These are phyloP conservation scores for Coemansia reversa DNA, from an alignment of 192 early-diverging fungal genomes.

Conservation along the genomic window DNA sequence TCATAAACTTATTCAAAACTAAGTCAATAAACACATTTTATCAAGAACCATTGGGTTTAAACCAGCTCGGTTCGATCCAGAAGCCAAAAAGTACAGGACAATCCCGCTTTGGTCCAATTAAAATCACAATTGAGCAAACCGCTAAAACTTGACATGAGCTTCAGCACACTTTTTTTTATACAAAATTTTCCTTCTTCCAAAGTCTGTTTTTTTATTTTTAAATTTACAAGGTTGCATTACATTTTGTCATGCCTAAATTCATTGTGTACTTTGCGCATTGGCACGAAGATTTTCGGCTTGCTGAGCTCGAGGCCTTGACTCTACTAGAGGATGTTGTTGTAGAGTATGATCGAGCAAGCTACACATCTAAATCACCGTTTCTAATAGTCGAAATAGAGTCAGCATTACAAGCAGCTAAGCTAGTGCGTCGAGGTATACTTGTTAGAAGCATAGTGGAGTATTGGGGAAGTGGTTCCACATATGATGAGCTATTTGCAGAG, in stretches of 20 bases:
- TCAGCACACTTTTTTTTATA: no score
- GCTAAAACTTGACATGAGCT: no score
- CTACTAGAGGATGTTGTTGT: slow-evolving; percentile 70
- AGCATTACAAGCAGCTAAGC: slow-evolving; percentile 65
- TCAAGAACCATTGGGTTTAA: no score
- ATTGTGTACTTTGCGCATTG: slow-evolving; percentile 75
- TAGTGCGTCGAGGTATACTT: slow-evolving; percentile 82
- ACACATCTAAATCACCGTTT: slow-evolving; percentile 75
- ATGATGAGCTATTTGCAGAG: slow-evolving; percentile 60
- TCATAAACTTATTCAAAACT: no score
- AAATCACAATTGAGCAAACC: no score
- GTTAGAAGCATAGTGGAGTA: slow-evolving; percentile 71
- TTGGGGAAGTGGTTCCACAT: slow-evolving; percentile 68
- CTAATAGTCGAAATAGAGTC: slow-evolving; percentile 71
- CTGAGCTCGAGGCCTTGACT: slow-evolving; percentile 85
- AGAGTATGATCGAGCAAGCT: slow-evolving; percentile 59
- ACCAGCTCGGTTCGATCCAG: no score
- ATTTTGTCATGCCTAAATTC: slow-evolving; percentile 24
- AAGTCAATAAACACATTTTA: no score
- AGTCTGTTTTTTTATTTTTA: no score
- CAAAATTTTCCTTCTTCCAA: no score
- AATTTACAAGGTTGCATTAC: no score
- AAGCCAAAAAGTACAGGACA: no score
- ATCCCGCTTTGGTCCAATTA: no score
- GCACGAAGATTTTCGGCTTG: slow-evolving; percentile 71